Conservation (phyloP, 2,329 filamentous ascomycete genomes). For the Pseudogymnoascus sp. region DNA sequence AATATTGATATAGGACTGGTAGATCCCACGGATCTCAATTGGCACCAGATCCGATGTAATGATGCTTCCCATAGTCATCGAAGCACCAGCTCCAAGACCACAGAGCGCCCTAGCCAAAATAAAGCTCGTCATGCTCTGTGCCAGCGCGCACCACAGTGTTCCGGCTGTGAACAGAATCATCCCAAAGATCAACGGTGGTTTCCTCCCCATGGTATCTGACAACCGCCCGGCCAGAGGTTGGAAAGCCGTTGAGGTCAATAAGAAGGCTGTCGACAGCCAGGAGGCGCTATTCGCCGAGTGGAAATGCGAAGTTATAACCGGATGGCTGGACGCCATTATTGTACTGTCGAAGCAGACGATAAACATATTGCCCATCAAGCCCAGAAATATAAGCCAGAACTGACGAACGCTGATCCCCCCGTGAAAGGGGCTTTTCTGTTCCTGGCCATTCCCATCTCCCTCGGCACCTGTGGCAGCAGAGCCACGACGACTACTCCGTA, state of each 20-base stretch:
- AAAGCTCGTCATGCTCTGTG: conserved; percentile 58
- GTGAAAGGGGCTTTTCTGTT: conserved; percentile 27
- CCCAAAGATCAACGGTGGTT: conserved; percentile 54
- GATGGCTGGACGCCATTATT: conserved; percentile 73
- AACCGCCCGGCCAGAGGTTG: conserved; percentile 67
- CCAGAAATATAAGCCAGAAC: conserved; percentile 56
- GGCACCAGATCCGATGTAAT: conserved; percentile 67
- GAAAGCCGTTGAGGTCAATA: conserved; percentile 67
- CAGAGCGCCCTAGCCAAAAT: conserved; percentile 62
- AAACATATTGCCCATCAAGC: conserved; percentile 49
- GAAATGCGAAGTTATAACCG: conserved; percentile 75
- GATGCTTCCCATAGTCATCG: conserved; percentile 60
- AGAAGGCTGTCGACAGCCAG: conserved; percentile 72
- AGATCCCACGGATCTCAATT: conserved; percentile 55
- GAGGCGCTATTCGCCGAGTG: conserved; percentile 68
- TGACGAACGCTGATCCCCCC: conserved; percentile 36
- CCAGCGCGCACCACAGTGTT: conserved; percentile 61
- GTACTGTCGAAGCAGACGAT: conserved; percentile 64
- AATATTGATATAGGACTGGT: conserved; percentile 63
- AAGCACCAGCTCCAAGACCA: conserved; percentile 64
- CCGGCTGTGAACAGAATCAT: conserved; percentile 54
- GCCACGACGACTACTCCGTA: neutral
- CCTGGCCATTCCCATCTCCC: conserved; percentile 13
- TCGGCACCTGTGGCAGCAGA: conserved; percentile 10
- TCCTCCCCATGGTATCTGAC: conserved; percentile 65